These are phyloP conservation scores for Penicillium fuscoglaucum DNA, from an alignment of 2,329 filamentous ascomycete genomes.

Conservation along the genomic window DNA sequence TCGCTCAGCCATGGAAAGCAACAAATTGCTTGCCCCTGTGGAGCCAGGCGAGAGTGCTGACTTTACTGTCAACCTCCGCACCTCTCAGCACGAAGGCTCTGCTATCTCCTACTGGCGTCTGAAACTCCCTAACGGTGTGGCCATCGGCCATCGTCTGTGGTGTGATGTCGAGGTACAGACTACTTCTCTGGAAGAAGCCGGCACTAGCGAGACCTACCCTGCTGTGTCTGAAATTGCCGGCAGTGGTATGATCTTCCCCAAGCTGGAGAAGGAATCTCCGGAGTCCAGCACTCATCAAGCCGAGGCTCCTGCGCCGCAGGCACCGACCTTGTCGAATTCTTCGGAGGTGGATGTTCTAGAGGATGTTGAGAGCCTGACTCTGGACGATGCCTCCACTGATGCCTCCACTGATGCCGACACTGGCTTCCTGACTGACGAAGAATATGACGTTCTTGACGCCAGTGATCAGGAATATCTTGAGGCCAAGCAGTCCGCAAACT, in stretches of 20 bases:
- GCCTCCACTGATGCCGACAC: constrained; percentile 56
- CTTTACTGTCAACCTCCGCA: constrained; percentile 84
- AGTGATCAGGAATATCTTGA: constrained; percentile 80
- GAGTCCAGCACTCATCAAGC: constrained; percentile 71
- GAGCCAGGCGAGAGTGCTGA: constrained; percentile 71
- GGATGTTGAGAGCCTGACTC: constrained; percentile 59
- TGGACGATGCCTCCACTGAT: constrained; percentile 49
- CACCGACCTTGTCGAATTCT: constrained; percentile 44
- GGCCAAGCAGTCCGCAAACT: constrained; percentile 36
- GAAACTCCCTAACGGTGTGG: constrained; percentile 73
- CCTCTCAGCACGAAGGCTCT: constrained; percentile 72
- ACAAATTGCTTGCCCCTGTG: constrained; percentile 68
- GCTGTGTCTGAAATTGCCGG: constrained; percentile 40
- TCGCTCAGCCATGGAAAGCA: constrained; percentile 77
- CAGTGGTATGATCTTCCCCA: constrained; percentile 94
- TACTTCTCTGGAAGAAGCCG: constrained; percentile 11
- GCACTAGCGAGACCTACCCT: constrained; percentile 22
- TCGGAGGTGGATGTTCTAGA: constrained; percentile 53
- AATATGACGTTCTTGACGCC: constrained; percentile 95
- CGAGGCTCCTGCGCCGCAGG: constrained; percentile 31
- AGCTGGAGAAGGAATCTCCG: constrained; percentile 90
- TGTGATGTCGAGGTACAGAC: constrained; percentile 75
- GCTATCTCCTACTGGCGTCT: constrained; percentile 96
- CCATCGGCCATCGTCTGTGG: constrained; percentile 93
- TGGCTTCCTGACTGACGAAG: constrained; percentile 92